phyloP scores from a whole-genome alignment of 1,284 basidiomycete species.

The Hypsizygus ulmarius region DNA sequence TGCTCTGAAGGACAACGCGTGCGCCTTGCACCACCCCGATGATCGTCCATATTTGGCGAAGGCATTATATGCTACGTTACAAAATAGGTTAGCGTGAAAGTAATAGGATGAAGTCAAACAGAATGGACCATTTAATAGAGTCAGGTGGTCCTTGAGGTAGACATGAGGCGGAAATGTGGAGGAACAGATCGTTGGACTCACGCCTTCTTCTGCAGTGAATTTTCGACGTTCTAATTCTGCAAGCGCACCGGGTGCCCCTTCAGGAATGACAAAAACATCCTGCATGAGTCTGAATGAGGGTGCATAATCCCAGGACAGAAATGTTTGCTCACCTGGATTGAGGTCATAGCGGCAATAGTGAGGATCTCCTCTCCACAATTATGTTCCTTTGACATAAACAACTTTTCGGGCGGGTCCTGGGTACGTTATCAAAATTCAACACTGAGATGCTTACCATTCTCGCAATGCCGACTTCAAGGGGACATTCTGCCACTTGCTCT shows the following conservation, averaged over 20 bases:
- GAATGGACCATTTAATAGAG: slow-evolving; percentile 78
- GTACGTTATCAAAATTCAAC: not conserved
- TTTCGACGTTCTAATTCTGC: slow-evolving; percentile 90
- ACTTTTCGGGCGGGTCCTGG: slow-evolving; percentile 47
- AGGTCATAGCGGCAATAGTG: slow-evolving; percentile 94
- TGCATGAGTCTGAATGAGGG: too few species aligned
- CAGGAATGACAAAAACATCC: slow-evolving; percentile 87
- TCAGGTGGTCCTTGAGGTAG: slow-evolving; percentile 78
- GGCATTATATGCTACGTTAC: slow-evolving; percentile 78
- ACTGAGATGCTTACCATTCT: slow-evolving; percentile 56
- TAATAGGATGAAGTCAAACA: slow-evolving; percentile 3
- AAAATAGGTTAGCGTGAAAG: slow-evolving; percentile 5
- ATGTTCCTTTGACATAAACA: slow-evolving; percentile 82
- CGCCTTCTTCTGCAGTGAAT: slow-evolving; percentile 97
- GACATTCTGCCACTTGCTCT: slow-evolving; percentile 74
- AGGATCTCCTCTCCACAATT: slow-evolving; percentile 91
- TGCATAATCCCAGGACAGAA: not conserved
- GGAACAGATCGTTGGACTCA: slow-evolving; percentile 27
- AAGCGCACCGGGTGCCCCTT: slow-evolving; percentile 79
- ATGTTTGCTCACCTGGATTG: slow-evolving; percentile 65
- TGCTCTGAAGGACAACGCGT: slow-evolving; percentile 89
- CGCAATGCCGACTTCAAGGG: slow-evolving; percentile 72
- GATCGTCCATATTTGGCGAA: slow-evolving; percentile 83
- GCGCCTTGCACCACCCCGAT: slow-evolving; percentile 89
- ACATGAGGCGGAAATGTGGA: not conserved